phyloP scores from a whole-genome alignment of 768 basidiomycete species.

The Kwoniella heveanensis region DNA sequence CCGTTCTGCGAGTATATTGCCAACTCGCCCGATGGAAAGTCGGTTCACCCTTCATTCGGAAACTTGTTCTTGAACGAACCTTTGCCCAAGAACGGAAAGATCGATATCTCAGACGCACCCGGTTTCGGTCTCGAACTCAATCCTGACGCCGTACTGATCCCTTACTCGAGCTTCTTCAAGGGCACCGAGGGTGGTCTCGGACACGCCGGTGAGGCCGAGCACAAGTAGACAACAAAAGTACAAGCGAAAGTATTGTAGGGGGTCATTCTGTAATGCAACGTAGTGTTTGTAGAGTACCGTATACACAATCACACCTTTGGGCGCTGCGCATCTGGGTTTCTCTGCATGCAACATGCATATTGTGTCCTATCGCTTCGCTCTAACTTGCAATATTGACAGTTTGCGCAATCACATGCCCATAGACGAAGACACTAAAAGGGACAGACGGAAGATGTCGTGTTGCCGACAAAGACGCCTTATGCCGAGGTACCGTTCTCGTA shows the following conservation, averaged over 20 bases:
- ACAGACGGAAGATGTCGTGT: too few relatives aligned
- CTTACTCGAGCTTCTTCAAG: slow-evolving; percentile 48
- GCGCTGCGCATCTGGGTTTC: neutral
- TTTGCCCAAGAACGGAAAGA: slow-evolving; percentile 56
- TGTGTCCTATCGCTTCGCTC: too few relatives aligned
- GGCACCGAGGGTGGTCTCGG: slow-evolving; percentile 33
- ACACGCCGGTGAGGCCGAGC: slow-evolving; percentile 28
- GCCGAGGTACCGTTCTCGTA: too few relatives aligned
- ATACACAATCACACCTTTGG: neutral
- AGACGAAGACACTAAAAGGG: too few relatives aligned
- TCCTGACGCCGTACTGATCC: slow-evolving; percentile 56
- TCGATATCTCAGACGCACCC: slow-evolving; percentile 56
- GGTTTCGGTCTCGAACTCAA: slow-evolving; percentile 60
- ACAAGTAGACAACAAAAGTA: too few relatives aligned
- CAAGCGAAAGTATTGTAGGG: too few relatives aligned
- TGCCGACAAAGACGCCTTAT: too few relatives aligned
- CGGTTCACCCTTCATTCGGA: slow-evolving; percentile 58
- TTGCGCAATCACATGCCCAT: too few relatives aligned
- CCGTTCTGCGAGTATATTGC: slow-evolving; percentile 57
- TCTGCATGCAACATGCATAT: slow-evolving; percentile 1
- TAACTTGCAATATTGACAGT: too few relatives aligned
- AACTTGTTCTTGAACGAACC: slow-evolving; percentile 59
- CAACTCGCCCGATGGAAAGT: slow-evolving; percentile 59
- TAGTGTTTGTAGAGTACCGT: neutral
- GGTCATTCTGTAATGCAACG: too few relatives aligned